These are phyloP conservation scores for Gynostemma pentaphyllum DNA, from an alignment of 306 rosid genomes.

Conservation along the genomic window DNA sequence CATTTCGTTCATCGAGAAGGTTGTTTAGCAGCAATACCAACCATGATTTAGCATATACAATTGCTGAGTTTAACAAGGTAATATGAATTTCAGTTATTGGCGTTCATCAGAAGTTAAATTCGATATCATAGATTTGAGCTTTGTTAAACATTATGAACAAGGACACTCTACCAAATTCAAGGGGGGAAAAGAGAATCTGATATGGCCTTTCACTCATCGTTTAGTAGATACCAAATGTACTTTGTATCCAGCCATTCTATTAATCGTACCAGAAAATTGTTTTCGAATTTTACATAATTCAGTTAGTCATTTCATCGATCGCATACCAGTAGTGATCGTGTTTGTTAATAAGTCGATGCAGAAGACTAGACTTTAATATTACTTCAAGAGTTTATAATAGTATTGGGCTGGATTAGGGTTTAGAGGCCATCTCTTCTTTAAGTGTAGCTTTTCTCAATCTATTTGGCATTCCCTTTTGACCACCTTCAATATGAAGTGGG, in stretches of 20 bases:
- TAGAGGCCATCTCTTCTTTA: too few species aligned
- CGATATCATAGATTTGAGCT: neutral
- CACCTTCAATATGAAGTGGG: too few species aligned
- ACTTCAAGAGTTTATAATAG: too few species aligned
- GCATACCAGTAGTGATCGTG: neutral
- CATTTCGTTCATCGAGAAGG: constrained; percentile 43
- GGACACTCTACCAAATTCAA: neutral
- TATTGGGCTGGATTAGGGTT: too few species aligned
- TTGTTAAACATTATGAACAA: neutral
- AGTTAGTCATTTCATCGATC: neutral
- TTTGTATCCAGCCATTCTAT: neutral
- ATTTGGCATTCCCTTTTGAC: too few species aligned
- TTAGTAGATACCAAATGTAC: neutral
- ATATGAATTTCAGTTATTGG: neutral
- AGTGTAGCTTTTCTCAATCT: too few species aligned
- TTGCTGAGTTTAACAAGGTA: constrained; percentile 74
- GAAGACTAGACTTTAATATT: neutral
- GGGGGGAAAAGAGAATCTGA: neutral
- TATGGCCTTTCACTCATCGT: neutral
- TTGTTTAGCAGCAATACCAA: constrained; percentile 28
- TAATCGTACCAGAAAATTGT: neutral
- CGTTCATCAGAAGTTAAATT: neutral
- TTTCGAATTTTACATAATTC: neutral
- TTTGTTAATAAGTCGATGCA: neutral
- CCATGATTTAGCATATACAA: constrained; percentile 39